Evolutionary conservation across 805 yeast species (phyloP).

Genomic region (Myxozyma neotropica): DNA sequence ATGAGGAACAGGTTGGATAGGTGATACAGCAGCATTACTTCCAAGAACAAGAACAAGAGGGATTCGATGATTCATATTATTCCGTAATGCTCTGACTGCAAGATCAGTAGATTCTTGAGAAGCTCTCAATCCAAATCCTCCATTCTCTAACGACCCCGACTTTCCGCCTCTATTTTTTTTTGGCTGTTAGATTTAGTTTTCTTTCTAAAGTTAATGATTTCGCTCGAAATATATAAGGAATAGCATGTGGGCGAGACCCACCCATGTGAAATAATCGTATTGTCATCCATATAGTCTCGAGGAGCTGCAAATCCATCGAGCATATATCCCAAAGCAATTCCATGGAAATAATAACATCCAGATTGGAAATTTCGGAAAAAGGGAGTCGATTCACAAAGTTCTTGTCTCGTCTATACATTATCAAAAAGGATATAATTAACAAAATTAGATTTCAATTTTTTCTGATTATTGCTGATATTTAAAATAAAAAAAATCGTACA

Average conservation of each 20-base stretch:
- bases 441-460: too few species aligned
- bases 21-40: background rate
- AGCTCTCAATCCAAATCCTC: background rate
- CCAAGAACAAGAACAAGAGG: conserved; percentile 10
- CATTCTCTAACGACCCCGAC: background rate
- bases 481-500: too few species aligned
- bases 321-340: conserved; percentile 9
- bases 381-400: conserved; percentile 9
- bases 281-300: background rate
- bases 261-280: conserved; percentile 5
- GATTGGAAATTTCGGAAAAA: conserved; percentile 7
- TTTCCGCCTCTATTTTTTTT: conserved; percentile 3
- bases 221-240: too few species aligned
- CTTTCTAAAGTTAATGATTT: too few species aligned
- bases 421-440: too few species aligned
- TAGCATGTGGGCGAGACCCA: too few species aligned
- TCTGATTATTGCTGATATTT: too few species aligned
- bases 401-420: conserved; percentile 7
- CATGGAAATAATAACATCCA: conserved; percentile 1
- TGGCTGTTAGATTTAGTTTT: too few species aligned
- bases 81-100: conserved; percentile 1
- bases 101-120: background rate
- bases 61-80: background rate
- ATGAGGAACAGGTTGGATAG: background rate
- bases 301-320: conserved; percentile 6